Conservation (phyloP, 108 stramenopile genomes). For the Fragilariopsis cylindrus region DNA sequence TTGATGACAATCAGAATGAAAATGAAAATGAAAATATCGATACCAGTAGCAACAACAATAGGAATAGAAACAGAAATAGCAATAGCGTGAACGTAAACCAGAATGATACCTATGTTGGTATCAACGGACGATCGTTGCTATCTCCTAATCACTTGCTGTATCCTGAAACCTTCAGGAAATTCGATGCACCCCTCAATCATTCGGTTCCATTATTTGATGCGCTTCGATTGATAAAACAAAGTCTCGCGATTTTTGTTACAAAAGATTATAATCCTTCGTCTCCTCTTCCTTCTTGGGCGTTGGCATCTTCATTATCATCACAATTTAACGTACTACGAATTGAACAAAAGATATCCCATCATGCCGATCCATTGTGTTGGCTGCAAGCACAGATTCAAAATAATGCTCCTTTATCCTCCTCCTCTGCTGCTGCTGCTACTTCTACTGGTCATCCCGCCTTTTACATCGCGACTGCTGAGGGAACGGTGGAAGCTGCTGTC, state of each 20-base stretch:
- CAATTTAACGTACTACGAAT: conserved; percentile 40
- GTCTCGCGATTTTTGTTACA: conserved; percentile 12
- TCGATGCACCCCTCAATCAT: not conserved
- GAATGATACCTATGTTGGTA: not conserved
- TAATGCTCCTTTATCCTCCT: not conserved
- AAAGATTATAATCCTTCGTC: not conserved
- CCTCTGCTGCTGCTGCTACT: not conserved
- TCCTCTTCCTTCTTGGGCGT: not conserved
- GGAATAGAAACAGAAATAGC: not conserved
- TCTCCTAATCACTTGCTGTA: conserved; percentile 33
- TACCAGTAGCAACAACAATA: not conserved
- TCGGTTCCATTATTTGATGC: conserved; percentile 14
- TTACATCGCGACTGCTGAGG: conserved; percentile 63
- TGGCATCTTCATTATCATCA: not conserved
- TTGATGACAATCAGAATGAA: not conserved
- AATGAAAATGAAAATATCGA: not conserved
- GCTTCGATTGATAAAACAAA: conserved; percentile 21
- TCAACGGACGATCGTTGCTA: conserved; percentile 4
- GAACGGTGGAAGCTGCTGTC: conserved; percentile 58
- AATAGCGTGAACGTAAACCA: not conserved
- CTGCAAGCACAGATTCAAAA: conserved; percentile 54
- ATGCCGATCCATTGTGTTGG: conserved; percentile 70
- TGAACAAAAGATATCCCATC: conserved; percentile 55
- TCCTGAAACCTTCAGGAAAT: conserved; percentile 18
- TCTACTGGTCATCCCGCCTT: conserved; percentile 33